A percentile compares a stretch with the other conserved stretches of the same genome.
Evolutionary conservation across 305 asterid species (phyloP).

Genomic region (Fraxinus xanthoxyloides): DNA sequence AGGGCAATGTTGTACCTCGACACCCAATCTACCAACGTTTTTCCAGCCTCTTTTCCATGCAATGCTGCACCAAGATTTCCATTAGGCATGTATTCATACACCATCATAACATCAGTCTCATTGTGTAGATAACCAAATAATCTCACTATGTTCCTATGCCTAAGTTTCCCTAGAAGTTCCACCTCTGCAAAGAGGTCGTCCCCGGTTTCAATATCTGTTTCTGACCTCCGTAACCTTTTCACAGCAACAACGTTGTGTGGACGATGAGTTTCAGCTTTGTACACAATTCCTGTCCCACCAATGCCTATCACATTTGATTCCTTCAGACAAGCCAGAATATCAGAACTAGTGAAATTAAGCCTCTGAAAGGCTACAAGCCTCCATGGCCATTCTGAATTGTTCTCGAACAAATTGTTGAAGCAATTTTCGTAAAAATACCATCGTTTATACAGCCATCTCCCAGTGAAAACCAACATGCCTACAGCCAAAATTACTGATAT

Average conservation of each 20-base stretch:
- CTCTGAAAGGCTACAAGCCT: slow-evolving; percentile 73
- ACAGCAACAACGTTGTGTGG: slow-evolving; percentile 59
- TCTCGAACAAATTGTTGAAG: slow-evolving; percentile 44
- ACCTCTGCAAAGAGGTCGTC: slow-evolving; percentile 60
- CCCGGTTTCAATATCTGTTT: slow-evolving; percentile 53
- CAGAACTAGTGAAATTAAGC: slow-evolving; percentile 55
- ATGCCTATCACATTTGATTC: slow-evolving; percentile 70
- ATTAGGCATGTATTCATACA: slow-evolving; percentile 74
- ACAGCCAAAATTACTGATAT: slow-evolving; percentile 36
- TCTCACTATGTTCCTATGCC: slow-evolving; percentile 78
- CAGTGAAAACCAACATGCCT: slow-evolving; percentile 32
- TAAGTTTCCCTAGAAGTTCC: slow-evolving; percentile 57
- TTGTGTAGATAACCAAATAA: slow-evolving; percentile 70
- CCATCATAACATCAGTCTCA: slow-evolving; percentile 62
- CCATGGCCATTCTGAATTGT: slow-evolving; percentile 72
- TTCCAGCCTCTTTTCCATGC: slow-evolving; percentile 53
- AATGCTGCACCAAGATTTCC: slow-evolving; percentile 71
- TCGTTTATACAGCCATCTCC: slow-evolving; percentile 41
- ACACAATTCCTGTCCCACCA: slow-evolving; percentile 75
- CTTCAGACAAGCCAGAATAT: slow-evolving; percentile 53
- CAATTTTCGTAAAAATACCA: slow-evolving; percentile 58
- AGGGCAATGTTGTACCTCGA: slow-evolving; percentile 70
- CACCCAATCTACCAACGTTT: slow-evolving; percentile 68
- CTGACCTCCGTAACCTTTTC: slow-evolving; percentile 66
- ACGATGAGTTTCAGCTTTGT: slow-evolving; percentile 59